Percentiles rank a stretch among this genome's conserved stretches.
phyloP scores from a whole-genome alignment of 345 rosid species.

The Nephelium lappaceum region DNA sequence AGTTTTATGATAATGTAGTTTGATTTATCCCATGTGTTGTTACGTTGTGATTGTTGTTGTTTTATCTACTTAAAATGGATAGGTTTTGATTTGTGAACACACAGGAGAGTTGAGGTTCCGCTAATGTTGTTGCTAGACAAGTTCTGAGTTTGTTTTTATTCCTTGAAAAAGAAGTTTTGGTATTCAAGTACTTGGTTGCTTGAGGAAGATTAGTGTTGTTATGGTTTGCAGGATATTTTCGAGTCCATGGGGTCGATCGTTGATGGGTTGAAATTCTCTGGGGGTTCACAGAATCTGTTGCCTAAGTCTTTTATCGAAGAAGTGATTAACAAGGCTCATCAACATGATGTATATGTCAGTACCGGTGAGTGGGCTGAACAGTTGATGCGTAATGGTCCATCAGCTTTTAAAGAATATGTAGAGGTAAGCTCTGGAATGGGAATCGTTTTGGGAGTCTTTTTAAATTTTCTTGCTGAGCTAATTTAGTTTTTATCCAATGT shows the following conservation, averaged over 20 bases:
- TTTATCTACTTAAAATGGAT: neutral
- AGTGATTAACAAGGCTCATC: conserved; percentile 72
- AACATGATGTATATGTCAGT: conserved; percentile 81
- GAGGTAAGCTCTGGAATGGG: conserved; percentile 45
- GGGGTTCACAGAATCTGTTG: conserved; percentile 80
- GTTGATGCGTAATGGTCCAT: conserved; percentile 64
- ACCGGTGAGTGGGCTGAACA: conserved; percentile 96
- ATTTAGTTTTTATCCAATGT: neutral
- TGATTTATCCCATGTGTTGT: neutral
- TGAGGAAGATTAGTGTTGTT: neutral
- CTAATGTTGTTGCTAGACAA: neutral
- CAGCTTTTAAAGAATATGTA: conserved; percentile 75
- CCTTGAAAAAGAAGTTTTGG: neutral
- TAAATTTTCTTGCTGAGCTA: neutral
- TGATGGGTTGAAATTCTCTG: conserved; percentile 88
- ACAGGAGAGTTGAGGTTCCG: neutral
- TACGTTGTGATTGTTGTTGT: neutral
- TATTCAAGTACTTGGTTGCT: neutral
- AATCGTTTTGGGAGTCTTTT: neutral
- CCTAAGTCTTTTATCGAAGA: conserved; percentile 70
- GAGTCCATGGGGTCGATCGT: conserved; percentile 87
- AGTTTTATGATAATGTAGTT: neutral
- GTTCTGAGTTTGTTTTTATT: neutral
- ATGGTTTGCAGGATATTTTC: conserved; percentile 64
- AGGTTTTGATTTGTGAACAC: neutral